Evolutionary conservation across 805 yeast species (phyloP), one percentile per base, ranked within the genome.

Genomic region (Brettanomyces custersianus): DNA sequence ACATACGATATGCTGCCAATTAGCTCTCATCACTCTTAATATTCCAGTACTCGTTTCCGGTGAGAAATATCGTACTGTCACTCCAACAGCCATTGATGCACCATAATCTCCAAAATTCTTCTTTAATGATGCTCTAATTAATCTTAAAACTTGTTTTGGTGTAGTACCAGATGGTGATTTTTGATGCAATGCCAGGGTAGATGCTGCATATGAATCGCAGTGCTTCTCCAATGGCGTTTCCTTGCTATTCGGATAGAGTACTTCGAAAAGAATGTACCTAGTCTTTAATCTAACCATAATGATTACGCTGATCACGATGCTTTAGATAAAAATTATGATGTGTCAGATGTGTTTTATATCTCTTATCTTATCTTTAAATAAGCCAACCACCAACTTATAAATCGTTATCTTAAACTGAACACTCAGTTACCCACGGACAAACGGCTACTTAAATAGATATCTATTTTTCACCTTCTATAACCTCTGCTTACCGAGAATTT

Each of bases 271-370:
- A 10, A 88, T 66, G 49, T 90, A 88, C 46, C 97, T 63, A 13
- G 87, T 77, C 55, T 88, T 88, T 20, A 88, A 65, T 49, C 97
- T 72, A 12, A 88, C 97, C 97, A 88, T 88, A 5, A n/a, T n/a
- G n/a, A n/a, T n/a, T n/a, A n/a, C n/a, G n/a, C n/a, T n/a, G n/a
- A n/a, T n/a, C n/a, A n/a, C n/a, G n/a, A n/a, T n/a, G n/a, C n/a
- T n/a, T n/a, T n/a, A n/a, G n/a, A n/a, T n/a, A n/a, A n/a, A n/a
- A n/a, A n/a, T n/a, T n/a, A n/a, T n/a, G n/a, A n/a, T n/a, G n/a
- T n/a, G n/a, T n/a, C n/a, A n/a, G n/a, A n/a, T n/a, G n/a, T n/a
- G n/a, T n/a, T n/a, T n/a, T n/a, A n/a, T n/a, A n/a, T n/a, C n/a
- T n/a, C n/a, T n/a, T n/a, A n/a, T n/a, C n/a, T n/a, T n/a, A n/a